phyloP scores from a whole-genome alignment of 2,329 filamentous ascomycete species.

The Botryotinia calthae region DNA sequence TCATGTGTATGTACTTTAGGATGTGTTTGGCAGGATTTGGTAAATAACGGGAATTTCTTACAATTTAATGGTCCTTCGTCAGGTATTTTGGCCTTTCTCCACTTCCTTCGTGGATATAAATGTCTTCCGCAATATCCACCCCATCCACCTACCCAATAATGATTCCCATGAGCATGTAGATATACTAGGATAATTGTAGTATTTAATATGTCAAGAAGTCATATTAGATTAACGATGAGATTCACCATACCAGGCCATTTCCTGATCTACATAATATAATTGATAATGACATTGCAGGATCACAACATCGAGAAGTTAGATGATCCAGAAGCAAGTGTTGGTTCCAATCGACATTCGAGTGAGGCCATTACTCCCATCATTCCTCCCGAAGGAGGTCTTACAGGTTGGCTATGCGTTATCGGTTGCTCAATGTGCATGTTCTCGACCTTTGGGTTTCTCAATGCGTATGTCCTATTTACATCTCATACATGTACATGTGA shows the following conservation, averaged over 20 bases:
- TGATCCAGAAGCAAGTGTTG: not conserved
- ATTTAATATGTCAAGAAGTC: not conserved
- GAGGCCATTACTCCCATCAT: not conserved
- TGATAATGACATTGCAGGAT: not conserved
- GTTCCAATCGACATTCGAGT: not conserved
- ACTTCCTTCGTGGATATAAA: not conserved
- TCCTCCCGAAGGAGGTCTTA: not conserved
- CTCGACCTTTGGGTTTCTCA: slow-evolving; percentile 10
- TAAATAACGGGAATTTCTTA: not conserved
- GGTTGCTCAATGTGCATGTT: slow-evolving; percentile 4
- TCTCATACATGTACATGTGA: too few relatives aligned
- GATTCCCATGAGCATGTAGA: not conserved
- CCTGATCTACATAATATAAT: not conserved
- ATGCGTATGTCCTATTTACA: slow-evolving; percentile 2
- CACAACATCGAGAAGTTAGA: not conserved
- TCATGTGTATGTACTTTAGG: not conserved
- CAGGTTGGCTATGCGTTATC: not conserved
- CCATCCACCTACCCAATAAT: not conserved
- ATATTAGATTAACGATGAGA: not conserved
- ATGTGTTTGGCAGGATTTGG: not conserved
- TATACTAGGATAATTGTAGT: not conserved
- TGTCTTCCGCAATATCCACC: not conserved
- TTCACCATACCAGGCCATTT: not conserved
- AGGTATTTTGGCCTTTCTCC: not conserved
- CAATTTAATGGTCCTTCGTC: not conserved